Conservation (phyloP, 331 rosid species). For the Spiraea crenata region DNA sequence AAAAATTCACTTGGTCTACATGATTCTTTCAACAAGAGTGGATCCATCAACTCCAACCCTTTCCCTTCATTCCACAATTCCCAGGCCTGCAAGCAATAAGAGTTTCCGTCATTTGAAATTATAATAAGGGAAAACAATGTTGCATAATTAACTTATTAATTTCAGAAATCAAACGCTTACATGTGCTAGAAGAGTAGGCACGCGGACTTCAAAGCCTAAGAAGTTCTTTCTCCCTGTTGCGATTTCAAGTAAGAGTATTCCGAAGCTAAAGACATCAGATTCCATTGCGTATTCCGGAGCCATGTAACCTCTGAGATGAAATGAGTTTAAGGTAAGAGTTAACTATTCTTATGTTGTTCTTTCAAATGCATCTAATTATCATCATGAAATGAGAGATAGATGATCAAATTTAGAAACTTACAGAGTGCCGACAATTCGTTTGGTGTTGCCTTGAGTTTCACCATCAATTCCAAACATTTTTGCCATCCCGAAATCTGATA, state of each 20-base stretch:
- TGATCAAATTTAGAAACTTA: not conserved
- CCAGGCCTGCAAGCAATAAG: not conserved
- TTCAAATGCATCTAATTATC: too few relatives aligned
- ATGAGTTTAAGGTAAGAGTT: too few relatives aligned
- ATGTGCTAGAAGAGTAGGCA: not conserved
- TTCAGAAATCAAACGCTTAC: not conserved
- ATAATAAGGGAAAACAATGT: not conserved
- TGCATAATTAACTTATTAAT: not conserved
- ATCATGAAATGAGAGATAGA: too few relatives aligned
- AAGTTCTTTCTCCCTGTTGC: not conserved
- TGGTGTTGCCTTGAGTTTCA: too few relatives aligned
- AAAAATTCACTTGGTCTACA: not conserved
- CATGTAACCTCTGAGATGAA: not conserved
- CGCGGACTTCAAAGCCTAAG: not conserved
- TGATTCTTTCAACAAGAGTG: not conserved
- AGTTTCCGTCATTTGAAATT: not conserved
- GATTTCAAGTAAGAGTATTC: not conserved
- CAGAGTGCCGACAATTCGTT: too few relatives aligned
- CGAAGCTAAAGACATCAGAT: not conserved
- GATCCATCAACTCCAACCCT: not conserved
- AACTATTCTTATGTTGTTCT: too few relatives aligned
- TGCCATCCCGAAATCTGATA: too few relatives aligned
- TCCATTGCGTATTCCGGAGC: not conserved
- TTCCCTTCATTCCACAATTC: not conserved
- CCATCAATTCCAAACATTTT: too few relatives aligned